These are phyloP conservation scores for Albugo laibachii DNA, from an alignment of 352 stramenopile species.

Conservation along the genomic window DNA sequence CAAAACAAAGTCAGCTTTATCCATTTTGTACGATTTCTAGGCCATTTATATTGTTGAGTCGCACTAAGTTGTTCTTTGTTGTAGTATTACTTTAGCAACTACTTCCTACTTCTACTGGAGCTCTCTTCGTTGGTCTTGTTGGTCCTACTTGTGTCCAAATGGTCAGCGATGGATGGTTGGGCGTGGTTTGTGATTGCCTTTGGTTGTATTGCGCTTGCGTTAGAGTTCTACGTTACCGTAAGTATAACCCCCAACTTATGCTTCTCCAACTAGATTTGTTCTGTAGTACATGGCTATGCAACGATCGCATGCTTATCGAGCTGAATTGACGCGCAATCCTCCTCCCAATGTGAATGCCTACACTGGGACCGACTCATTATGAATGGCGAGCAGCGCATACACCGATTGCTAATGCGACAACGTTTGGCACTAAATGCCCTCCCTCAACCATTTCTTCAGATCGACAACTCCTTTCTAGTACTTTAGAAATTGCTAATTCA, in stretches of 20 bases:
- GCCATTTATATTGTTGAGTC: not conserved
- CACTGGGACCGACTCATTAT: too few species aligned
- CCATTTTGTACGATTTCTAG: conserved; percentile 39
- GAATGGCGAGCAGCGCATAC: too few species aligned
- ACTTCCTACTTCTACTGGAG: conserved; percentile 66
- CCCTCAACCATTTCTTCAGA: too few species aligned
- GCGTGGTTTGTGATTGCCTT: conserved; percentile 47
- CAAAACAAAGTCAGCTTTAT: conserved; percentile 80
- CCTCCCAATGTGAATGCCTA: conserved; percentile 36
- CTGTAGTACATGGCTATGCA: conserved; percentile 49
- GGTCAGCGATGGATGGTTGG: conserved; percentile 55
- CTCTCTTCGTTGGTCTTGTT: conserved; percentile 48
- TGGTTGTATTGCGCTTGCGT: conserved; percentile 36
- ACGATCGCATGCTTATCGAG: conserved; percentile 50
- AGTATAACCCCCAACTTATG: conserved; percentile 1
- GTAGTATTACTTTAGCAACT: conserved; percentile 77
- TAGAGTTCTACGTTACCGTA: conserved; percentile 55
- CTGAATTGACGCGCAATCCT: conserved; percentile 69
- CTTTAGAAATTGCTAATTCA: too few species aligned
- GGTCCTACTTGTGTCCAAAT: conserved; percentile 55
- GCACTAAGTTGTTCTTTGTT: not conserved
- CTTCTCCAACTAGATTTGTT: not conserved
- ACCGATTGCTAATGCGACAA: too few species aligned
- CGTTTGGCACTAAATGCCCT: too few species aligned
- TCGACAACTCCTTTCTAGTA: too few species aligned